Conservation (phyloP, 1,284 basidiomycete species). For the Papiliotrema laurentii region DNA sequence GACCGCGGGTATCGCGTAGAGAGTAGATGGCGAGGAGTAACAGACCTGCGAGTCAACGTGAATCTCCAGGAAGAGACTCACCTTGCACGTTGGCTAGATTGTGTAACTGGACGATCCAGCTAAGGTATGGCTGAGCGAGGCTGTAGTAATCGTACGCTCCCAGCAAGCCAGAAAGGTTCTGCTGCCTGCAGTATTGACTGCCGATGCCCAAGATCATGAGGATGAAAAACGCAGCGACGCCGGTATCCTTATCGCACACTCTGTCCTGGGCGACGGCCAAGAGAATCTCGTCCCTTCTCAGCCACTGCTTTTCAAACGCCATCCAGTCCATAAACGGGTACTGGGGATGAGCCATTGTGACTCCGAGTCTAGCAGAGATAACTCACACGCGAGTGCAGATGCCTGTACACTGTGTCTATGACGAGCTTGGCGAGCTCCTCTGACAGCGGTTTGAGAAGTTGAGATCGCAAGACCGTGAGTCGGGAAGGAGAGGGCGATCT, state of each 20-base stretch:
- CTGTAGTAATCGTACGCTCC: conserved; percentile 15
- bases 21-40: conserved; percentile 20
- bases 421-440: conserved; percentile 3
- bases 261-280: conserved; percentile 9
- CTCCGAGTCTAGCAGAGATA: neutral
- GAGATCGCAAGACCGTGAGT: neutral
- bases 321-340: conserved; percentile 27
- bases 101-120: conserved; percentile 17
- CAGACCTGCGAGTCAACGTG: conserved; percentile 8
- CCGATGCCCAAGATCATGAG: conserved; percentile 20
- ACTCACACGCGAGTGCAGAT: conserved; percentile 15
- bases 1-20: conserved; percentile 17
- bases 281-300: conserved; percentile 8
- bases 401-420: conserved; percentile 11
- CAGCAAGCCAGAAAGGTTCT: conserved; percentile 8
- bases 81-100: conserved; percentile 24
- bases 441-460: conserved; percentile 2
- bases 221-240: conserved; percentile 18
- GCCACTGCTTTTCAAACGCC: conserved; percentile 19
- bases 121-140: conserved; percentile 15
- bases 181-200: conserved; percentile 11
- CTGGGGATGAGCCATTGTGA: conserved; percentile 1
- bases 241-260: conserved; percentile 5
- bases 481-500: conserved; percentile 8
- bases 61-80: neutral